A percentile compares a stretch with the other conserved stretches of the same genome.
Conservation (phyloP, 768 basidiomycete species). For the Thelephora aurantiotincta region DNA sequence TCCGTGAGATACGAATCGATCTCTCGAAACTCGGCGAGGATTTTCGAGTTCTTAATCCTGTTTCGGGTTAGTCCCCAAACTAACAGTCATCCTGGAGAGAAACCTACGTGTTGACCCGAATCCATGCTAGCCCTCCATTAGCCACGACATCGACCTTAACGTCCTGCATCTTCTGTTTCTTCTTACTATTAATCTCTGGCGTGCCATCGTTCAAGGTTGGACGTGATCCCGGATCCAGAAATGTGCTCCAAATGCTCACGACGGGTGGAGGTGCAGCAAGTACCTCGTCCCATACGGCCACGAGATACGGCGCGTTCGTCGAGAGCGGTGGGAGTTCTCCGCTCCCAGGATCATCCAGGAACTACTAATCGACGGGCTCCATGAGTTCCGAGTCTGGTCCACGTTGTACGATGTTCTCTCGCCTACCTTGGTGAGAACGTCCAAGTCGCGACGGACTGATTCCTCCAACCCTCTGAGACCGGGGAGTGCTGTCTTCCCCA, state of each 20-base stretch:
- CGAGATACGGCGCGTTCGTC: constrained; percentile 69
- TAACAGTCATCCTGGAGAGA: constrained; percentile 1
- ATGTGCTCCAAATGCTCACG: constrained; percentile 43
- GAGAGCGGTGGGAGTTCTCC: constrained; percentile 37
- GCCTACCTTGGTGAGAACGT: constrained; percentile 25
- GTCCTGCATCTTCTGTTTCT: constrained; percentile 15
- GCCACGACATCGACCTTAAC: constrained; percentile 77
- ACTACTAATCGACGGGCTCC: constrained; percentile 32
- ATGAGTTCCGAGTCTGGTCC: neutral
- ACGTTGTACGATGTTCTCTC: neutral
- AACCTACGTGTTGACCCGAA: constrained; percentile 77
- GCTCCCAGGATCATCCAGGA: constrained; percentile 34
- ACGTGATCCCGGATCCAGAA: constrained; percentile 15
- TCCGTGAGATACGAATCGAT: constrained; percentile 71
- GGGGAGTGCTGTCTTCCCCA: constrained; percentile 15
- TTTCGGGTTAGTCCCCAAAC: neutral
- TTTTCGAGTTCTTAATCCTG: constrained; percentile 65
- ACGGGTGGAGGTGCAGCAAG: constrained; percentile 44
- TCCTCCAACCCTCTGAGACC: constrained; percentile 28
- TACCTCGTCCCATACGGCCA: constrained; percentile 76
- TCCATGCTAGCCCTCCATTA: constrained; percentile 63
- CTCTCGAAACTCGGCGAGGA: constrained; percentile 73
- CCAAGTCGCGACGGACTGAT: constrained; percentile 28
- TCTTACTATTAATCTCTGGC: neutral
- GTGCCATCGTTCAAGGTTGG: neutral